Evolutionary conservation across 371 early-diverging fungal species (phyloP).

Genomic region (Saksenaea vasiformis): DNA sequence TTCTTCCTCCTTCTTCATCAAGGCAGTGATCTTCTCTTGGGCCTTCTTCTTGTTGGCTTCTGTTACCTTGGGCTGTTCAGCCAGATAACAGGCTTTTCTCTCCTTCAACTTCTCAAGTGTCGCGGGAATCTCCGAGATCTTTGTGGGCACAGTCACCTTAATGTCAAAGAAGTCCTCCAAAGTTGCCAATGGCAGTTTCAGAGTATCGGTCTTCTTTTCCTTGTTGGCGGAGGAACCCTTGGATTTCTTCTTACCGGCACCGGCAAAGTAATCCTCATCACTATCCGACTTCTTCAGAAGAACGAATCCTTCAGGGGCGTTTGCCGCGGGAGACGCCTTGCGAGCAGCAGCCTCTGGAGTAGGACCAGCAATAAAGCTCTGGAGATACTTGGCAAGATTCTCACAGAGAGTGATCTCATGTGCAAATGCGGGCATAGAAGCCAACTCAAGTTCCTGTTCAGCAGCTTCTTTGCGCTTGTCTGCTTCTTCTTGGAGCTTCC

Average conservation of each 20-base stretch:
- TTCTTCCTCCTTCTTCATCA: constrained; percentile 59
- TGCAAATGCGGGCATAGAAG: constrained; percentile 87
- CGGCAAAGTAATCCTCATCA: constrained; percentile 79
- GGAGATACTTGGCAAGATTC: constrained; percentile 74
- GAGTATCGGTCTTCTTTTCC: constrained; percentile 64
- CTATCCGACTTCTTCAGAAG: constrained; percentile 71
- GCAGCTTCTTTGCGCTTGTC: constrained; percentile 66
- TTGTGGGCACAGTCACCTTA: constrained; percentile 81
- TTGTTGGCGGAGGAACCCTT: constrained; percentile 41
- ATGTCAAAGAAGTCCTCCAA: constrained; percentile 83
- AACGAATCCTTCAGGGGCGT: constrained; percentile 65
- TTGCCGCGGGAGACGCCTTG: constrained; percentile 18
- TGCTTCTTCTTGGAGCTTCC: constrained; percentile 69
- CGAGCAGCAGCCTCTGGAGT: constrained; percentile 6
- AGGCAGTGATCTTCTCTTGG: constrained; percentile 78
- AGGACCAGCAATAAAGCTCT: constrained; percentile 27
- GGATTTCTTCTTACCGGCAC: constrained; percentile 58
- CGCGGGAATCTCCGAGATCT: constrained; percentile 66
- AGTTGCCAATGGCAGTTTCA: constrained; percentile 82
- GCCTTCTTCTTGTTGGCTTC: constrained; percentile 86
- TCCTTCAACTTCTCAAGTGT: constrained; percentile 74
- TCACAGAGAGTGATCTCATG: constrained; percentile 85
- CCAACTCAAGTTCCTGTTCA: constrained; percentile 78
- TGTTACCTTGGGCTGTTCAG: constrained; percentile 79
- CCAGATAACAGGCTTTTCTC: constrained; percentile 70